These are phyloP conservation scores for Fusarium sp. DNA, from an alignment of 2,329 filamentous ascomycete species.

Conservation along the genomic window DNA sequence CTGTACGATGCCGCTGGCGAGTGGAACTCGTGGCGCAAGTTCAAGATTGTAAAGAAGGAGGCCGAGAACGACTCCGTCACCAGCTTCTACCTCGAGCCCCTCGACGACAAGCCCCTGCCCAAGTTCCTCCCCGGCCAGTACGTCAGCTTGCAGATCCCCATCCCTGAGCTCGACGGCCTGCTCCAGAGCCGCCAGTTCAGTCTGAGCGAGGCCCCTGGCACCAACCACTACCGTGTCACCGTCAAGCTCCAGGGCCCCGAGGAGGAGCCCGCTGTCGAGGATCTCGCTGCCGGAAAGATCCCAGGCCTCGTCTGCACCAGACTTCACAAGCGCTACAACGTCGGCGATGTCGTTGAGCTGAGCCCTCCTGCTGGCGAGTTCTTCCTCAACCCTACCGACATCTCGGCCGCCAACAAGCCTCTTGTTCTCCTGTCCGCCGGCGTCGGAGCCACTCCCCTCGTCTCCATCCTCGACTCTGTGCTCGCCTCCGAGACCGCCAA, in stretches of 20 bases:
- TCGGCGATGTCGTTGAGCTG: conserved; percentile 65
- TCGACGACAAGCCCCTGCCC: conserved; percentile 67
- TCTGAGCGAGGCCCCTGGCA: conserved; percentile 69
- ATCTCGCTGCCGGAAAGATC: conserved; percentile 49
- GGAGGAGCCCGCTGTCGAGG: conserved; percentile 46
- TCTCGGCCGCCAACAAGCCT: conserved; percentile 59
- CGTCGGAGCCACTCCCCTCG: conserved; percentile 74
- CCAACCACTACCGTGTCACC: conserved; percentile 75
- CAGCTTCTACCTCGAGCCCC: conserved; percentile 75
- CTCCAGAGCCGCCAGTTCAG: conserved; percentile 81
- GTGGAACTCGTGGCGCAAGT: conserved; percentile 63
- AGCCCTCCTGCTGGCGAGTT: conserved; percentile 70
- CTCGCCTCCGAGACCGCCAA: conserved; percentile 45
- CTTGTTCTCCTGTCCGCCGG: conserved; percentile 75
- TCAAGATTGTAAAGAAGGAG: conserved; percentile 69
- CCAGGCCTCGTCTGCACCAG: conserved; percentile 65
- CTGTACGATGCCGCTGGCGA: conserved; percentile 65
- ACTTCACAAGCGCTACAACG: conserved; percentile 60
- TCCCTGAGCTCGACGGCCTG: conserved; percentile 68
- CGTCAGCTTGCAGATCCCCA: conserved; percentile 70
- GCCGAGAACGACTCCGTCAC: conserved; percentile 70
- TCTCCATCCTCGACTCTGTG: conserved; percentile 71
- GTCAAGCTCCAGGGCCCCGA: conserved; percentile 72
- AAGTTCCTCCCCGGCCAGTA: conserved; percentile 78
- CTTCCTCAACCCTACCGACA: conserved; percentile 63